These are phyloP conservation scores for Podospora fimiseda DNA, from an alignment of 495 filamentous ascomycete species.

Conservation along the genomic window DNA sequence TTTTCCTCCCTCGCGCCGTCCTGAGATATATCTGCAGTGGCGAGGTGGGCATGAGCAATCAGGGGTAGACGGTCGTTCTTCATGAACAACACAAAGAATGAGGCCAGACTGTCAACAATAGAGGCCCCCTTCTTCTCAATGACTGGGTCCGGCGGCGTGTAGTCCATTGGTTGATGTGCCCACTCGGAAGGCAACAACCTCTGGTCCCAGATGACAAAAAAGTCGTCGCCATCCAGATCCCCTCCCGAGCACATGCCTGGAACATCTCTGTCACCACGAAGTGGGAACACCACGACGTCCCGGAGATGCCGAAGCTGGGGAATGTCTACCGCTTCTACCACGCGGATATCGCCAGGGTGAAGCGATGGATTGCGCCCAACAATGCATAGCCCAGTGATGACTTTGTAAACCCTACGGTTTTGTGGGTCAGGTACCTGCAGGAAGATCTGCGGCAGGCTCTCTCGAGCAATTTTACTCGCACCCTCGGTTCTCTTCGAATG, in stretches of 20 bases:
- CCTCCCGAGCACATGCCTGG: slow-evolving; percentile 94
- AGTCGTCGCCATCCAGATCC: slow-evolving; percentile 95
- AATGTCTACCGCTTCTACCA: slow-evolving; percentile 77
- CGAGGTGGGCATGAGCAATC: slow-evolving; percentile 82
- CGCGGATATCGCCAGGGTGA: slow-evolving; percentile 86
- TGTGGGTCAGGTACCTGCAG: slow-evolving; percentile 61
- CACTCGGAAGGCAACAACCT: slow-evolving; percentile 63
- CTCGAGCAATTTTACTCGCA: slow-evolving; percentile 30
- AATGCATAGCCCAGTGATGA: slow-evolving; percentile 74
- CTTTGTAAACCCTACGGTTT: slow-evolving; percentile 44
- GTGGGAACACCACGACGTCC: slow-evolving; percentile 82
- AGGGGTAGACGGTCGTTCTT: slow-evolving; percentile 75
- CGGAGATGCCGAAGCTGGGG: slow-evolving; percentile 65
- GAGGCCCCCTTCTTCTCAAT: slow-evolving; percentile 49
- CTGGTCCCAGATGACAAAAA: slow-evolving; percentile 85
- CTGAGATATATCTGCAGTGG: slow-evolving; percentile 58
- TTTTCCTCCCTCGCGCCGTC: slow-evolving; percentile 60
- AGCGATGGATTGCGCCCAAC: slow-evolving; percentile 90
- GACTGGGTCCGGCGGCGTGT: slow-evolving; percentile 46
- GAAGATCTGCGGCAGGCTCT: slow-evolving; percentile 77
- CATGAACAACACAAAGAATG: slow-evolving; percentile 91
- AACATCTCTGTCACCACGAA: slow-evolving; percentile 75
- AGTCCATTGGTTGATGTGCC: slow-evolving; percentile 71
- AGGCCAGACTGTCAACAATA: slow-evolving; percentile 59
- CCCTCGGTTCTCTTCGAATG: slow-evolving; percentile 33